Percentiles rank a stretch among this genome's conserved stretches.
Conservation (phyloP, 2,329 filamentous ascomycete genomes). For the Phialophora expanda region DNA sequence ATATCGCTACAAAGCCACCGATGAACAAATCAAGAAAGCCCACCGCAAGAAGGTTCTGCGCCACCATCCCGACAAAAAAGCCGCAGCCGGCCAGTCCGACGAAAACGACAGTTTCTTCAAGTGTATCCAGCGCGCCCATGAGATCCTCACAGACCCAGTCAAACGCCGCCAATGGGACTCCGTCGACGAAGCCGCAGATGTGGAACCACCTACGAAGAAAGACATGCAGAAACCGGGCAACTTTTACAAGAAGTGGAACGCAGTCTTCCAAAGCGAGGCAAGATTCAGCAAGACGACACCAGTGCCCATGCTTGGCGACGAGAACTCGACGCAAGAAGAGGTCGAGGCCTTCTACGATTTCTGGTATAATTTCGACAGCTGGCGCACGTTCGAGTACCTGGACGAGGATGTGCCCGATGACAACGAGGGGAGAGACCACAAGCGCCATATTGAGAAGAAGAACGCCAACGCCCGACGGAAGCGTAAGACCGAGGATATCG, state of each 20-base stretch:
- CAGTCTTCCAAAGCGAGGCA: slow-evolving; percentile 86
- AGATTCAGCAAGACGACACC: slow-evolving; percentile 92
- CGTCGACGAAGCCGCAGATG: slow-evolving; percentile 90
- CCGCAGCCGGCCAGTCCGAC: slow-evolving; percentile 81
- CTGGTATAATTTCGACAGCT: slow-evolving; percentile 99
- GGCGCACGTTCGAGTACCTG: slow-evolving; percentile 96
- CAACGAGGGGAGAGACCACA: slow-evolving; percentile 98
- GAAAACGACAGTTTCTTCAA: slow-evolving; percentile 98
- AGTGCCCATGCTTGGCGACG: slow-evolving; percentile 83
- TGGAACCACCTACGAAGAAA: slow-evolving; percentile 93
- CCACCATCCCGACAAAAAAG: slow-evolving; percentile 99
- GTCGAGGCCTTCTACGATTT: slow-evolving; percentile 99
- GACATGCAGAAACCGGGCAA: slow-evolving; percentile 76
- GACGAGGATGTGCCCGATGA: slow-evolving; percentile 99
- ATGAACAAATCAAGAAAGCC: slow-evolving; percentile 98
- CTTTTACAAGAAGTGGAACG: slow-evolving; percentile 93
- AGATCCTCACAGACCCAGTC: slow-evolving; percentile 87
- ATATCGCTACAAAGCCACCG: slow-evolving; percentile 89
- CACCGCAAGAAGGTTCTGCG: slow-evolving; percentile 99
- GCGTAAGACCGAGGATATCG: slow-evolving; percentile 98
- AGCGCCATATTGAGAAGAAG: slow-evolving; percentile 97
- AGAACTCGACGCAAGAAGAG: slow-evolving; percentile 82
- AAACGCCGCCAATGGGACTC: slow-evolving; percentile 96
- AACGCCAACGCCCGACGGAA: slow-evolving; percentile 97
- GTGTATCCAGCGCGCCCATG: slow-evolving; percentile 98